Percentiles rank a stretch among this genome's conserved stretches.
Conservation (phyloP, 345 rosid genomes). For the Sisymbrium altissimum region DNA sequence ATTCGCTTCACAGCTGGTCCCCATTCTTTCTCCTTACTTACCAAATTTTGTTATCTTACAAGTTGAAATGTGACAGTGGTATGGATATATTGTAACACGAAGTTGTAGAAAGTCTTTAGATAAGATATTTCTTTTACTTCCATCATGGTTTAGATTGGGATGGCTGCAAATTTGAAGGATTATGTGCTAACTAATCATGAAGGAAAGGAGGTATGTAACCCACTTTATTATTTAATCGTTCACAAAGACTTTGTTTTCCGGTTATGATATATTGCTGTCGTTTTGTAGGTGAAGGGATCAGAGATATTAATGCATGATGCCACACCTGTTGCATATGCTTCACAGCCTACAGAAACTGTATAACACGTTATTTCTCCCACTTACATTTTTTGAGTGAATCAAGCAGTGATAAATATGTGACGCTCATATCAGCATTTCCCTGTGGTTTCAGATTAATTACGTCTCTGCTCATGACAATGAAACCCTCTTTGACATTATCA, state of each 20-base stretch:
- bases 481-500: constrained; percentile 81
- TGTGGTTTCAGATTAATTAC: constrained; percentile 64
- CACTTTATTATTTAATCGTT: background rate
- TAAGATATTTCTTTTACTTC: background rate
- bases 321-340: constrained; percentile 74
- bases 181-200: constrained; percentile 56
- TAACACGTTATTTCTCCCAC: constrained; percentile 9
- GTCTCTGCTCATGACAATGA: constrained; percentile 99
- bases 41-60: background rate
- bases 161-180: constrained; percentile 88
- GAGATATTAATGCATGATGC: constrained; percentile 67
- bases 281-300: constrained; percentile 70
- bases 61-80: background rate
- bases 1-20: background rate
- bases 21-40: background rate
- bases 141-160: constrained; percentile 54
- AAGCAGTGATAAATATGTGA: background rate
- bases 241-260: background rate
- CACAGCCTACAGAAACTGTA: constrained; percentile 76
- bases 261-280: constrained; percentile 9
- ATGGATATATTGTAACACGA: background rate
- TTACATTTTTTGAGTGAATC: constrained; percentile 7
- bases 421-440: constrained; percentile 1
- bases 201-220: constrained; percentile 59
- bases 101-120: background rate